Percentiles rank a stretch among this genome's conserved stretches.
Conservation (phyloP, 2,329 filamentous ascomycete genomes). For the Parascedosporium putredinis region DNA sequence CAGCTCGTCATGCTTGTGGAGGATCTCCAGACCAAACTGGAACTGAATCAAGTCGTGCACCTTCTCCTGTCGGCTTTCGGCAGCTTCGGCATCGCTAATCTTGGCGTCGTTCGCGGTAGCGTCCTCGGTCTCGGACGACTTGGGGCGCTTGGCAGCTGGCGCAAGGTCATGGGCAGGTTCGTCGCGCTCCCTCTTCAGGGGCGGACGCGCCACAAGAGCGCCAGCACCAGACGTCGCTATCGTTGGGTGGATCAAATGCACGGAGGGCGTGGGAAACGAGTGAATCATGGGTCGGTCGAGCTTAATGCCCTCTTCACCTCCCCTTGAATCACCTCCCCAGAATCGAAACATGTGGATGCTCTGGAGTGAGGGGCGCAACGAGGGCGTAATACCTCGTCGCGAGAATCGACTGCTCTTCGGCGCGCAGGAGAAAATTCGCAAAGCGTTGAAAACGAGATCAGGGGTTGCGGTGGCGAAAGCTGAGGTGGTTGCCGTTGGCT, state of each 20-base stretch:
- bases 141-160: conserved; percentile 2
- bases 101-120: not conserved
- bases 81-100: not conserved
- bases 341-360: conserved; percentile 51
- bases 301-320: conserved; percentile 41
- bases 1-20: conserved; percentile 89
- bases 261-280: conserved; percentile 20
- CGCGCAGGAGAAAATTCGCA: no score
- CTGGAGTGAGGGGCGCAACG: conserved; percentile 16
- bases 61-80: not conserved
- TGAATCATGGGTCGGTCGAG: conserved; percentile 29
- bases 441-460: conserved; percentile 11
- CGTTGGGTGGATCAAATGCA: conserved; percentile 20
- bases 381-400: conserved; percentile 6
- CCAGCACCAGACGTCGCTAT: conserved; percentile 10
- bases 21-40: conserved; percentile 82
- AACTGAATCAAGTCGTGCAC: conserved; percentile 49
- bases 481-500: conserved; percentile 13
- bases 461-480: conserved; percentile 6
- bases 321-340: conserved; percentile 48
- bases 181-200: conserved; percentile 28
- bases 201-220: conserved; percentile 19
- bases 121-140: not conserved
- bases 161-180: conserved; percentile 18
- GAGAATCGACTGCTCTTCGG: conserved; percentile 6